phyloP scores from a whole-genome alignment of 371 early-diverging fungal genomes.

The Mucor plumbeus region DNA sequence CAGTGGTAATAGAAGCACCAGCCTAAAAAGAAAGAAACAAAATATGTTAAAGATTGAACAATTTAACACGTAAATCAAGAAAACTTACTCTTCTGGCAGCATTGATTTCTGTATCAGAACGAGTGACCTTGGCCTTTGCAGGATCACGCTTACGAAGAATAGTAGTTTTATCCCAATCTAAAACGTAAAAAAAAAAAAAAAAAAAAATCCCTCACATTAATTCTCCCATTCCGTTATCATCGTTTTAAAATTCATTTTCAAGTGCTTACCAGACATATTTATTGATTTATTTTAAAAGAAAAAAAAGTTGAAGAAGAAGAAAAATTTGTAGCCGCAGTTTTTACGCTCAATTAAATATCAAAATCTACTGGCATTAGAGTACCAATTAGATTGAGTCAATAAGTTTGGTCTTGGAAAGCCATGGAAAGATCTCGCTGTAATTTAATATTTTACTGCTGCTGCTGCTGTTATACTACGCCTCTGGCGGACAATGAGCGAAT shows the following conservation, averaged over 20 bases:
- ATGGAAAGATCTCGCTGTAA: constrained; percentile 20
- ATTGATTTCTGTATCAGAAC: constrained; percentile 74
- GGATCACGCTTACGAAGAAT: constrained; percentile 78
- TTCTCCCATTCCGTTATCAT: background rate
- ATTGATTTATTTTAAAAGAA: background rate
- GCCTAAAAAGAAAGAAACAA: constrained; percentile 23
- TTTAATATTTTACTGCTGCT: background rate
- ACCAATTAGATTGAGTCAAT: constrained; percentile 12
- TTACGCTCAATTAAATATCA: constrained; percentile 10
- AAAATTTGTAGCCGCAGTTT: constrained; percentile 6
- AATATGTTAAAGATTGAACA: background rate
- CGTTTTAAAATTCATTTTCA: no score
- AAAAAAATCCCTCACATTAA: background rate
- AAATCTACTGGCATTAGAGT: background rate
- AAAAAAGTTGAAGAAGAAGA: constrained; percentile 8
- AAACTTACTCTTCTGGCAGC: constrained; percentile 72
- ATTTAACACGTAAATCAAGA: background rate
- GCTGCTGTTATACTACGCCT: background rate
- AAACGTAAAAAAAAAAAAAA: background rate
- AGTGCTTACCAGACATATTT: constrained; percentile 37
- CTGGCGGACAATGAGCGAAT: background rate
- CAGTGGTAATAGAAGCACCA: constrained; percentile 73
- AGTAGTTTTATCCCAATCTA: constrained; percentile 80
- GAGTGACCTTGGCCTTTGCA: constrained; percentile 68
- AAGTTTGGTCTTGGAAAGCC: constrained; percentile 18